Evolutionary conservation across 495 filamentous ascomycete genomes (phyloP).

Genomic region (Xylaria longipes): DNA sequence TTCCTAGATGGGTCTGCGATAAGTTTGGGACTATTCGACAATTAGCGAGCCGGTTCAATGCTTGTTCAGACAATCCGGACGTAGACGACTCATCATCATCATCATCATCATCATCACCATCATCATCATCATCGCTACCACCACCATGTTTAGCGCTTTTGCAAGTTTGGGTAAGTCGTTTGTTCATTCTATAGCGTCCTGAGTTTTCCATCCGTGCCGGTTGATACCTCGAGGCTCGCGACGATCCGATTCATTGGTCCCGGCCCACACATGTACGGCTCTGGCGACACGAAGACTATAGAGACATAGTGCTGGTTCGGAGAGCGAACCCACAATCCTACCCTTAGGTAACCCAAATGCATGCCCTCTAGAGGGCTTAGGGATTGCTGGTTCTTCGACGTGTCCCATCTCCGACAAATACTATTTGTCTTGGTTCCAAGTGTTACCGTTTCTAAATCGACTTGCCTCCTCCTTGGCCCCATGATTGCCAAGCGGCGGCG

Average conservation of each 20-base stretch:
- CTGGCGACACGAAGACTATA: neutral
- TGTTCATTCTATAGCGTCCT: neutral
- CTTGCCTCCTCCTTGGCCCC: neutral
- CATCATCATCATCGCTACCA: neutral
- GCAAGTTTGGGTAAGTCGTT: constrained; percentile 44
- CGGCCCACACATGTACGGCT: constrained; percentile 20
- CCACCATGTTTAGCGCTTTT: constrained; percentile 44
- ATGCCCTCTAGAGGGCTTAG: neutral
- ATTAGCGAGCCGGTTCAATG: neutral
- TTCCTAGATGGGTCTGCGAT: constrained; percentile 13
- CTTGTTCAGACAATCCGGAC: constrained; percentile 6
- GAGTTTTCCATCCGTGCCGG: neutral
- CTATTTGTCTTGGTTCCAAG: neutral
- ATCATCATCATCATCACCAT: neutral
- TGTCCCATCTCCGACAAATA: neutral
- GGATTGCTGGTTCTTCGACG: neutral
- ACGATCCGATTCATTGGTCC: constrained; percentile 3
- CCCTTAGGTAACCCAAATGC: neutral
- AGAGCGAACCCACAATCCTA: constrained; percentile 10
- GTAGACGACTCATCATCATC: constrained; percentile 9
- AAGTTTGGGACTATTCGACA: neutral
- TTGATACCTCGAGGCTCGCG: neutral
- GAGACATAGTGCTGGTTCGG: constrained; percentile 14
- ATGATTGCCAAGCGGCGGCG: neutral
- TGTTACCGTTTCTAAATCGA: neutral